Conservation (phyloP, 495 filamentous ascomycete genomes). For the Hyphodiscus hymeniophilus region DNA sequence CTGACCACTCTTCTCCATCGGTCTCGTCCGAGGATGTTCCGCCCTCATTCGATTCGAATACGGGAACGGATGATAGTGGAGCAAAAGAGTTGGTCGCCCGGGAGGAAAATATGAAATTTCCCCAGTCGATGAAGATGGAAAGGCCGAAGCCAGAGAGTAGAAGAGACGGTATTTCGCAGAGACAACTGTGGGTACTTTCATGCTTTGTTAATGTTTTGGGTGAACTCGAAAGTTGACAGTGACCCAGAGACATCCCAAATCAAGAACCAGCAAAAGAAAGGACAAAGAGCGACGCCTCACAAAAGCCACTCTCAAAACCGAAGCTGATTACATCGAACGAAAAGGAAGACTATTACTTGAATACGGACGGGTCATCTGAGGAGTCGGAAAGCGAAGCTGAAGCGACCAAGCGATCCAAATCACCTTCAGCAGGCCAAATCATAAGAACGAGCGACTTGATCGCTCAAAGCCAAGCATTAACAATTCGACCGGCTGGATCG, state of each 20-base stretch:
- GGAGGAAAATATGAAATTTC: conserved; percentile 33
- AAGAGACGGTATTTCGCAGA: background rate
- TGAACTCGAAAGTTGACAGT: background rate
- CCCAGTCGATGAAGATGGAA: conserved; percentile 30
- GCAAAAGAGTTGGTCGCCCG: conserved; percentile 17
- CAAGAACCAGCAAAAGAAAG: background rate
- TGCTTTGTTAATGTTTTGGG: background rate
- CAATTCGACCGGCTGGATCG: conserved; percentile 5
- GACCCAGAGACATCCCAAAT: background rate
- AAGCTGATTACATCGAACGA: conserved; percentile 4
- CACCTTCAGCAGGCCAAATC: conserved; percentile 2
- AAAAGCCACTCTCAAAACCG: background rate
- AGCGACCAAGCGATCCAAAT: background rate
- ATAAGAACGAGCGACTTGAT: conserved; percentile 15
- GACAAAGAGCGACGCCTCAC: background rate
- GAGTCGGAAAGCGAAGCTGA: conserved; percentile 7
- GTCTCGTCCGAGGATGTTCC: conserved; percentile 1
- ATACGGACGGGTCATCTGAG: conserved; percentile 14
- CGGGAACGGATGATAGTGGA: conserved; percentile 5
- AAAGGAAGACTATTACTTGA: conserved; percentile 7
- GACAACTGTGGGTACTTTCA: background rate
- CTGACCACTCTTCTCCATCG: background rate
- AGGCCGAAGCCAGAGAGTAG: conserved; percentile 25
- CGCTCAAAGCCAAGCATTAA: conserved; percentile 8
- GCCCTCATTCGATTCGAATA: conserved; percentile 14